Evolutionary conservation across 2,329 filamentous ascomycete genomes (phyloP), one percentile per base, ranked within the genome.

Genomic region (Trichoderma arundinaceum): DNA sequence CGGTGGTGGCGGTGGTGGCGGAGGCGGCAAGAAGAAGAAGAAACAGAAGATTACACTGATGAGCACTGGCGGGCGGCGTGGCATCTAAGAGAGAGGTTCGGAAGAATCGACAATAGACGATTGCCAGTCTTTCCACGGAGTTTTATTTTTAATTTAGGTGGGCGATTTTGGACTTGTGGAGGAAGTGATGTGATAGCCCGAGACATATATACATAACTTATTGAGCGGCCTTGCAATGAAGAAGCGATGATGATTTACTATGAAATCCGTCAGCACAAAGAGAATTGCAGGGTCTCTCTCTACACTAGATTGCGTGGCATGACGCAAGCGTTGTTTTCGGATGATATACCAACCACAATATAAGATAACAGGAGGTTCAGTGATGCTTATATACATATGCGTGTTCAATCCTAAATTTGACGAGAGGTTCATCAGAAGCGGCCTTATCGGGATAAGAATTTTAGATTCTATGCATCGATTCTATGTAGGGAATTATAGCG

Each of bases 1-100:
- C 2, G 66, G 67, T 4, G 60, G 61, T 15, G 68, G 56, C 9
- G 32, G 61, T 2, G 73, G 75, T 1, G 77, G 76, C 9, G 77
- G 77, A 1, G 79, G 77, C 10, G 77, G 79, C n/a, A 89, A 79
- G 77, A 90, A 88, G 79, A 90, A 89, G 78, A 90, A 90, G 79
- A 88, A 87, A 71, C 88, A 90, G 76, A 90, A 90, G 79, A 90
- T 90, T 68, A 90, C 88, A 13, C 75, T 90, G 68, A 90, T 90
- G 88, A 90, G 87, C 70, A 90, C 88, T 1, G 84, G 85, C 52
- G 81, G 85, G n/a, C 79, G 81, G 49, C 77, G 83, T 69, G 83
- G 82, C 28, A 75, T 77, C 32, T 82, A 56, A 71, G 7, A 39
- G 57, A 54, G 44, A 60, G 46, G 46, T 52, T 28, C 28, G 61